Evolutionary conservation across 2,329 filamentous ascomycete genomes (phyloP).

Genomic region (Neurospora crassa): DNA sequence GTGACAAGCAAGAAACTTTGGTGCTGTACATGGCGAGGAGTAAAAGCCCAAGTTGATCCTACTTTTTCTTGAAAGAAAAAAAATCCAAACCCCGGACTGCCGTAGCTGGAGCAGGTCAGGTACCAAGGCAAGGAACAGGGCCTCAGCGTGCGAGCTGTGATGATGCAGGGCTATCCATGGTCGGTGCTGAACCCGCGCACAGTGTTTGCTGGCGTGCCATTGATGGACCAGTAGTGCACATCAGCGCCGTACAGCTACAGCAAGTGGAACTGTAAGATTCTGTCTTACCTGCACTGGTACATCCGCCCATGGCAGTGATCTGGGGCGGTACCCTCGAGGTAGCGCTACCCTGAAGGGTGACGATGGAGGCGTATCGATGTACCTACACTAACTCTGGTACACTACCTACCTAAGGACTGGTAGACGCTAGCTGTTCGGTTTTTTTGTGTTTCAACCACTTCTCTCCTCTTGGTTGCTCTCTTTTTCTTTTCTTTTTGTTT

Average conservation of each 20-base stretch:
- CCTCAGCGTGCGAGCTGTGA: neutral
- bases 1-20: slow-evolving; percentile 17
- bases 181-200: neutral
- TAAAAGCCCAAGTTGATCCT: slow-evolving; percentile 16
- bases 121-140: neutral
- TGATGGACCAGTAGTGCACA: neutral
- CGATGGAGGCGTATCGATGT: neutral
- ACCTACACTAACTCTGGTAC: neutral
- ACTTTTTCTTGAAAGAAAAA: neutral
- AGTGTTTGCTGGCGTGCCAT: neutral
- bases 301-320: neutral
- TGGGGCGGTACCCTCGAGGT: neutral
- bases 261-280: neutral
- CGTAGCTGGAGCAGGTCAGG: neutral
- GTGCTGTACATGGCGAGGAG: slow-evolving; percentile 8
- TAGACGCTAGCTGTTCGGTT: neutral
- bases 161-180: neutral
- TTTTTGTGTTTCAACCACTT: neutral
- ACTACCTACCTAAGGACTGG: neutral
- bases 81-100: neutral
- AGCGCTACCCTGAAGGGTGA: neutral
- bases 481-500: neutral
- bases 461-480: neutral
- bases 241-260: neutral
- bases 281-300: neutral